Evolutionary conservation across 805 yeast genomes (phyloP), one percentile per base, ranked within the genome.

Genomic region (Sungouiella thailandica): DNA sequence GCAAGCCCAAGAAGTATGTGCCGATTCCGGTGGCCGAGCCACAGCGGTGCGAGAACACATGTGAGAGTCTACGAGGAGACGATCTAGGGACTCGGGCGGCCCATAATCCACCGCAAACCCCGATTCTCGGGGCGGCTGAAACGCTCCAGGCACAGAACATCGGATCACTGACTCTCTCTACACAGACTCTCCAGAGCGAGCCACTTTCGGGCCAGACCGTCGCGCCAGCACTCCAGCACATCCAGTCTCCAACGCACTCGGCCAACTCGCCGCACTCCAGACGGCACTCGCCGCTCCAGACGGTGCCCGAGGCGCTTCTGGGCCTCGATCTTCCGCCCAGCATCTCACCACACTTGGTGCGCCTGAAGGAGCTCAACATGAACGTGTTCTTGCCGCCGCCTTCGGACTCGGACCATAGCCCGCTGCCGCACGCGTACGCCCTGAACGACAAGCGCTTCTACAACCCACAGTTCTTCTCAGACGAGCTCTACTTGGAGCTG

Each of bases 1-100:
- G 23, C 32, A 23, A 37, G 23, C 29, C 26, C 30, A 38, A 49
- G 40, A 57, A 57, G 25, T 65, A 52, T 32, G 66, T 66, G 17
- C 69, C 70, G 7, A 61, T 65, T 10, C 71, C 72, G 5, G 58
- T 65, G 3, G 66, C 58, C 41, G 55, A 60, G 31, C 68, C 69
- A n/a, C 33, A 37, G 2, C n/a, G 7, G 20, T n/a, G n/a, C n/a
- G n/a, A n/a, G n/a, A n/a, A n/a, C n/a, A n/a, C n/a, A n/a, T n/a
- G n/a, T n/a, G n/a, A n/a, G n/a, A n/a, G n/a, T n/a, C n/a, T n/a
- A n/a, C n/a, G n/a, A n/a, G 20, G 14, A 2, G 23, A 20, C 23
- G 22, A 28, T 7, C 8, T 14, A 5, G 17, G 17, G 7, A 20
- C 10, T 4, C 19, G 41, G 30, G 8, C 40, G 35, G 31, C 43